Base-by-base conservation (phyloP, 1,284 basidiomycete genomes). In the Melanopsichium pennsylvanicum region DNA sequence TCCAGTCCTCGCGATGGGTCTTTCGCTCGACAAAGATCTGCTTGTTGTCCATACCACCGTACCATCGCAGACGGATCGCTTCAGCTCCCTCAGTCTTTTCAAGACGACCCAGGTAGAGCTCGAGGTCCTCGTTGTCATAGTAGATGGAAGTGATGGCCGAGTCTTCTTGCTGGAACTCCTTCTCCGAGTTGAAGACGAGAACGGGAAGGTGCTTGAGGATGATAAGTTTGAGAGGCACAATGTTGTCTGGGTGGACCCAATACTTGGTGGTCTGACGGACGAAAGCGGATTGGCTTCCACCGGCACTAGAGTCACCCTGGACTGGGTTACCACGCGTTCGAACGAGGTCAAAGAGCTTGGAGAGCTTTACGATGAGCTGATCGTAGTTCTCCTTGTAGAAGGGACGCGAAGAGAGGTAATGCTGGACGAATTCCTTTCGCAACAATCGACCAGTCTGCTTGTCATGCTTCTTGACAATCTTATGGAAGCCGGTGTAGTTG, bases 51-150 rank as follows among this genome's bases (percentile, higher is more conserved):
- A 89, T 88, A 76, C 93, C 93, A n/a, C 95, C 96, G 81, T 98
- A 98, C 96, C 95, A 98, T 33, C 95, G 87, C 69, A 98, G 84
- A 51, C 95, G 91, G 67, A 98, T 88, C 12, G 96, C 95, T 82
- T 98, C 93, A 5, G 96, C 95, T 5, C 95, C 95, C 84, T 98
- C 95, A 0, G 93, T 97, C 86, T 98, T 98, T 83, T 98, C 95
- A 21, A 98, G 84, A 47, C 95, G 89, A 38, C 96, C 95, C 15
- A 98, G 88, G 80, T 98, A 98, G n/a, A 98, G 86, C 69, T 98
- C 95, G 36, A 98, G 86, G 46, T 96, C 91, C 79, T 96, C 91
- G 72, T 97, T 95, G 80, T 97, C 94, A 68, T 92, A 92, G 82
- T 93, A 93, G 50, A 93, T 90, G 2, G 91, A 92, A 0, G 91